Evolutionary conservation across 345 rosid genomes (phyloP).

Genomic region (Corchorus capsularis): DNA sequence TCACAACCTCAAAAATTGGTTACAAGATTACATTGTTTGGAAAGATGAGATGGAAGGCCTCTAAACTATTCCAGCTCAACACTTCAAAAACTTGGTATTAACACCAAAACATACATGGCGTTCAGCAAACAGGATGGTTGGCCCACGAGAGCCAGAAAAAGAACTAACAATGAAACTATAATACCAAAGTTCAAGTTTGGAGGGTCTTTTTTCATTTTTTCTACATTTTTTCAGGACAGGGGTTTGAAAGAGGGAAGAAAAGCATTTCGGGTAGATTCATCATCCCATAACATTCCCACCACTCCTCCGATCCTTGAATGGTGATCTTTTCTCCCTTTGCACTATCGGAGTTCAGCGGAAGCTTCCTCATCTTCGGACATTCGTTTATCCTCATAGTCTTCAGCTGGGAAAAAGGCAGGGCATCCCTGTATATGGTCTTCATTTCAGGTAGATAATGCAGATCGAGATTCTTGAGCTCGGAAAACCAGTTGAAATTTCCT

Average conservation of each 20-base stretch:
- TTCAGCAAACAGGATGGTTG: no score
- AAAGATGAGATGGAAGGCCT: not conserved
- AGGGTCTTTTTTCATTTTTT: not conserved
- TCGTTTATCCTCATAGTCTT: not conserved
- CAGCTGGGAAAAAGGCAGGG: not conserved
- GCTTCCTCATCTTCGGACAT: not conserved
- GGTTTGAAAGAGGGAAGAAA: not conserved
- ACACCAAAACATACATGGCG: no score
- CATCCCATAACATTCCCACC: not conserved
- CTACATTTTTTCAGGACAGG: not conserved
- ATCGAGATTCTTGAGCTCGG: not conserved
- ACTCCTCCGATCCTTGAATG: not conserved
- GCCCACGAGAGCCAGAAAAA: no score
- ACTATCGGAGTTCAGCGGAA: not conserved
- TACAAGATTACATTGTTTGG: not conserved
- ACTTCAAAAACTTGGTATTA: no score
- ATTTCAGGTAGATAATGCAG: rapidly evolving
- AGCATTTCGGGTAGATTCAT: not conserved
- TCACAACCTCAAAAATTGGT: not conserved
- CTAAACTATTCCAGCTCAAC: no score
- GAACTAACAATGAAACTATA: no score
- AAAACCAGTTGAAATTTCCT: not conserved
- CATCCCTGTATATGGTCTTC: not conserved
- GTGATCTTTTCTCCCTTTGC: not conserved
- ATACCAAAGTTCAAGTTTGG: not conserved